These are phyloP conservation scores for Senna tora DNA, from an alignment of 306 rosid species.

Conservation along the genomic window DNA sequence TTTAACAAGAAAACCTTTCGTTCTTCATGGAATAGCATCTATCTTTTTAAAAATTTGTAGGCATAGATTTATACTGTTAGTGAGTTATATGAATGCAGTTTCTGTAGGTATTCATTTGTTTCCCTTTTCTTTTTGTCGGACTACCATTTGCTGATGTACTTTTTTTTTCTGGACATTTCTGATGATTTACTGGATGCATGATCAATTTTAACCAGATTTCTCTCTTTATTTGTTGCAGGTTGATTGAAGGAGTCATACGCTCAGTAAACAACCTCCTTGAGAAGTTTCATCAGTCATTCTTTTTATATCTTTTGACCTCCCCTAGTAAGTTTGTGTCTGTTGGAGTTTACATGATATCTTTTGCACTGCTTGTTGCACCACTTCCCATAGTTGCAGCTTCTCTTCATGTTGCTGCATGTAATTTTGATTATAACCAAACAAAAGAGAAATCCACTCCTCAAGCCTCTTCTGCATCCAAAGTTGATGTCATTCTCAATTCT, in stretches of 20 bases:
- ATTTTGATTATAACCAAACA: slow-evolving; percentile 31
- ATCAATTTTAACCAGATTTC: slow-evolving; percentile 10
- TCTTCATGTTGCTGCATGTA: slow-evolving; percentile 57
- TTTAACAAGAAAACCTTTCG: slow-evolving; percentile 6
- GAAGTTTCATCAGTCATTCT: slow-evolving; percentile 95
- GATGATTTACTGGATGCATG: not conserved
- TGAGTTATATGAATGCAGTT: not conserved
- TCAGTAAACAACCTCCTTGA: slow-evolving; percentile 96
- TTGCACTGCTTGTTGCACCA: slow-evolving; percentile 85
- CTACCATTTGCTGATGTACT: slow-evolving; percentile 7
- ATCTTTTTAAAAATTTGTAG: slow-evolving; percentile 29
- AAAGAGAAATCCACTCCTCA: slow-evolving; percentile 44
- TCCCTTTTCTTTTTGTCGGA: not conserved
- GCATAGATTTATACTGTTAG: not conserved
- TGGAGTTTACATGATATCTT: slow-evolving; percentile 95
- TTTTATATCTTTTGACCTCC: slow-evolving; percentile 80
- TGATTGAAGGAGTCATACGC: slow-evolving; percentile 88
- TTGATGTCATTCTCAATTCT: slow-evolving; percentile 48
- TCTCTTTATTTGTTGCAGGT: slow-evolving; percentile 54
- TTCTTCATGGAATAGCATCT: slow-evolving; percentile 19
- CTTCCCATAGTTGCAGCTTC: slow-evolving; percentile 90
- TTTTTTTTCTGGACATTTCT: slow-evolving; percentile 1
- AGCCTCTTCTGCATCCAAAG: slow-evolving; percentile 45
- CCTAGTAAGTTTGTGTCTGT: slow-evolving; percentile 91
- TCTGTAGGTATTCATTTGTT: not conserved